Conservation (phyloP, 148 eudicot genomes). For the Amaranthus palmeri region DNA sequence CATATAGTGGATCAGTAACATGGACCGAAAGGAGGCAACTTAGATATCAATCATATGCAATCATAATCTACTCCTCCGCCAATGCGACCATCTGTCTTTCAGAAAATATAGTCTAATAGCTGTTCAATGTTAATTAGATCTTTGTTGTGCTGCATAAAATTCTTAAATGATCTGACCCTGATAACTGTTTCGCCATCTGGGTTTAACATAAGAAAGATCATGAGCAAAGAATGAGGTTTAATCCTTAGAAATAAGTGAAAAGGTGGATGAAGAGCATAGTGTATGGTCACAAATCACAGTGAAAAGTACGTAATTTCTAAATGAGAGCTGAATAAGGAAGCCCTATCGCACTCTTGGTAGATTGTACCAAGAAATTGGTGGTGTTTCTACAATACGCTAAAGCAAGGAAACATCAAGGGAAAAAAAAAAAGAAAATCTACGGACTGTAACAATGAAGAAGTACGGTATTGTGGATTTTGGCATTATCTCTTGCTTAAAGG, state of each 20-base stretch:
- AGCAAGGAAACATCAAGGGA: too few species aligned
- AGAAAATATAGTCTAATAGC: background rate
- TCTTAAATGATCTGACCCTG: background rate
- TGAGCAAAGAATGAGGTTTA: background rate
- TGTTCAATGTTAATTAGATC: background rate
- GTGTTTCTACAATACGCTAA: too few species aligned
- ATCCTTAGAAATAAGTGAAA: conserved; percentile 1
- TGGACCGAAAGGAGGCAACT: background rate
- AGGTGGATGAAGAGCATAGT: background rate
- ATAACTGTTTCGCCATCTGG: background rate
- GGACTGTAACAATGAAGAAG: background rate
- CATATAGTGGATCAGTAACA: background rate
- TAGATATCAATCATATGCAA: background rate
- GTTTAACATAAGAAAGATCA: background rate
- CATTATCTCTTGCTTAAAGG: too few species aligned
- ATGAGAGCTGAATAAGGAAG: background rate
- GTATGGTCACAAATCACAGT: too few species aligned
- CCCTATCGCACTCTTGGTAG: background rate
- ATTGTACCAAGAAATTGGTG: too few species aligned
- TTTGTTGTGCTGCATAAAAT: background rate
- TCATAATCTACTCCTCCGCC: background rate
- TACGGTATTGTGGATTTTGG: too few species aligned
- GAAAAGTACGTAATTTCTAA: background rate
- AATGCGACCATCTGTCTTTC: background rate
- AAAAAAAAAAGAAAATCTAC: background rate